These are phyloP conservation scores for Arabis hirsuta DNA, from an alignment of 345 rosid genomes.

Conservation along the genomic window DNA sequence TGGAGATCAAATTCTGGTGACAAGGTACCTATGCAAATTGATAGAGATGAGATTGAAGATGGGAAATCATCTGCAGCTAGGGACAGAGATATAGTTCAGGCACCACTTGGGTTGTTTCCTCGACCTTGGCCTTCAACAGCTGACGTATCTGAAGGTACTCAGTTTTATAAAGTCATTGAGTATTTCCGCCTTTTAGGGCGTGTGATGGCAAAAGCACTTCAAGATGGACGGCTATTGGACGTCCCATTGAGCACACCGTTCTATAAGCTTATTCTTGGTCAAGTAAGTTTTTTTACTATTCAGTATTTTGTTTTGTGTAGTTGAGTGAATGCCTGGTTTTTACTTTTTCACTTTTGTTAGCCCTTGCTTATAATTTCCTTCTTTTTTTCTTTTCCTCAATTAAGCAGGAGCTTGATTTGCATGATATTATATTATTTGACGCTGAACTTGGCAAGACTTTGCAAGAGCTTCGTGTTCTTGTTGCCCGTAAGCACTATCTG, in stretches of 20 bases:
- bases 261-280: slow-evolving; percentile 87
- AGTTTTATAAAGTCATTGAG: slow-evolving; percentile 68
- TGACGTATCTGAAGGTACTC: slow-evolving; percentile 77
- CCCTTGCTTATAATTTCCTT: neutral
- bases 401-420: slow-evolving; percentile 94
- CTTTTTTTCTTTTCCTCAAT: slow-evolving; percentile 28
- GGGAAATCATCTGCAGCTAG: slow-evolving; percentile 52
- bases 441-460: slow-evolving; percentile 82
- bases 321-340: slow-evolving; percentile 1
- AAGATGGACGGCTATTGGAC: slow-evolving; percentile 97
- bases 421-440: slow-evolving; percentile 82
- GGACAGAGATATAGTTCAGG: slow-evolving; percentile 60
- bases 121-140: slow-evolving; percentile 86
- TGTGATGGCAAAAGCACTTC: slow-evolving; percentile 99
- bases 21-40: slow-evolving; percentile 60
- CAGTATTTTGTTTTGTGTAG: neutral
- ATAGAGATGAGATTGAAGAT: slow-evolving; percentile 56
- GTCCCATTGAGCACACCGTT: slow-evolving; percentile 82
- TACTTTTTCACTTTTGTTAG: slow-evolving; percentile 10
- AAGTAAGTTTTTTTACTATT: slow-evolving; percentile 55
- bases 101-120: slow-evolving; percentile 95
- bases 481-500: slow-evolving; percentile 73
- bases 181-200: slow-evolving; percentile 94
- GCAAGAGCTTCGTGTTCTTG: slow-evolving; percentile 81
- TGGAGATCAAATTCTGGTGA: slow-evolving; percentile 80